Base-by-base conservation (phyloP, 345 rosid species). In the Capsella bursapastoris region DNA sequence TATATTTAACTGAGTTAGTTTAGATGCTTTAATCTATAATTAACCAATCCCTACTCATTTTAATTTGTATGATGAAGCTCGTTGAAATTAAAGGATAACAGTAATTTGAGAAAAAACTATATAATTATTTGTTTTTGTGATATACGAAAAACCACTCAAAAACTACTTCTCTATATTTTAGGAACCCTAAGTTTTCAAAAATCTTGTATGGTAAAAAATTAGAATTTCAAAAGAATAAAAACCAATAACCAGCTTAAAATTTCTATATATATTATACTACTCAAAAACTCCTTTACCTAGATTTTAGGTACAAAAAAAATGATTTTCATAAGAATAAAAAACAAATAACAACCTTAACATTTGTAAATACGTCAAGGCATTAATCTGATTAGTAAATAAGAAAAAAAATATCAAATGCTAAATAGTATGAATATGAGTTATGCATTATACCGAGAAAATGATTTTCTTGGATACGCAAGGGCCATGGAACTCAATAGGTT, bases 401-500 rank as follows among this genome's bases (percentile, higher is more conserved):
- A 34, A 34, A 34, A 0, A 34, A 1, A 34, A 49, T 18, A 12
- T 31, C 14, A 14, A 18, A 10, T 48, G 7, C 18, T n/a, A 32
- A 4, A 8, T 18, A 55, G 1, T 11, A 14, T 44, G 16, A 13
- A n/a, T n/a, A 15, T 28, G 10, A 32, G 13, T 34, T n/a, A 25
- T 59, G 3, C 59, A 6, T 1, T 8, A 18, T 68, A 82, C 87
- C 81, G 41, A 64, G 15, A 82, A 43, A 2, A 34, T 32, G 45
- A 81, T 61, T 22, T 66, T 59, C 0, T 66, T 48, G 57, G 86
- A 81, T 68, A 66, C 50, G 76, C 86, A 81, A 38, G 70, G 70
- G 11, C 85, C 88, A 50, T 13, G 29, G 53, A 83, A 84, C 8
- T 28, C 61, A 38, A 84, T 11, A 5, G 87, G 83, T 25, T 84